Evolutionary conservation across 2,329 filamentous ascomycete species (phyloP), one percentile per base, ranked within the genome.

Genomic region (Colletotrichum sidae): DNA sequence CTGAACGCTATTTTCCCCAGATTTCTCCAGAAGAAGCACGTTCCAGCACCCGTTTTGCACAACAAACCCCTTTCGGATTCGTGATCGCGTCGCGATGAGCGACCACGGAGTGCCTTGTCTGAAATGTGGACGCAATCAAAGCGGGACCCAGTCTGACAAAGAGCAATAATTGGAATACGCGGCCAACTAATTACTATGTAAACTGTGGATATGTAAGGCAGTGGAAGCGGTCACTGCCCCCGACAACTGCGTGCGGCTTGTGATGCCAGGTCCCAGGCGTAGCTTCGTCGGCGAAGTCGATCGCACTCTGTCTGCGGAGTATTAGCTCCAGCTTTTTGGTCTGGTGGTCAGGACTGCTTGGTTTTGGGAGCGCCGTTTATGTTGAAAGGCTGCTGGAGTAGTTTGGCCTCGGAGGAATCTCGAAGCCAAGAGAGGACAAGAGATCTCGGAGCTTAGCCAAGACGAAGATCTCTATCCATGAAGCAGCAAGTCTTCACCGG

Each of bases 101-200:
- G 35, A 39, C 25, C 39, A 53, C 45, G 62, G 62, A 52, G 7
- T 47, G 46, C 57, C 52, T 33, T n/a, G 35, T 5, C 17, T 33
- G 12, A 15, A 42, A 3, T 41, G 33, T 33, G n/a, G 37, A 37
- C 41, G 45, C 35, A 63, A 66, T 63, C 35, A 57, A 35, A 65
- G 55, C 34, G 46, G 42, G 50, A 47, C 47, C 57, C 57, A 39
- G 38, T 47, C n/a, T 35, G 17, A 65, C 50, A 45, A 17, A 50
- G 44, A 55, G 50, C 34, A 55, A 55, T 17, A 37, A 25, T 3
- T 6, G 54, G 2, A 33, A 58, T 12, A 34, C 42, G 17, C 37
- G 37, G 47, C 41, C 4, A 50, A 9, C 33, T 38, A 39, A 12
- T 9, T 11, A 25, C 35, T 13, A 41, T 10, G 9, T 41, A 41